Conservation (phyloP, 2,329 filamentous ascomycete genomes). For the Ophiostoma quercus region DNA sequence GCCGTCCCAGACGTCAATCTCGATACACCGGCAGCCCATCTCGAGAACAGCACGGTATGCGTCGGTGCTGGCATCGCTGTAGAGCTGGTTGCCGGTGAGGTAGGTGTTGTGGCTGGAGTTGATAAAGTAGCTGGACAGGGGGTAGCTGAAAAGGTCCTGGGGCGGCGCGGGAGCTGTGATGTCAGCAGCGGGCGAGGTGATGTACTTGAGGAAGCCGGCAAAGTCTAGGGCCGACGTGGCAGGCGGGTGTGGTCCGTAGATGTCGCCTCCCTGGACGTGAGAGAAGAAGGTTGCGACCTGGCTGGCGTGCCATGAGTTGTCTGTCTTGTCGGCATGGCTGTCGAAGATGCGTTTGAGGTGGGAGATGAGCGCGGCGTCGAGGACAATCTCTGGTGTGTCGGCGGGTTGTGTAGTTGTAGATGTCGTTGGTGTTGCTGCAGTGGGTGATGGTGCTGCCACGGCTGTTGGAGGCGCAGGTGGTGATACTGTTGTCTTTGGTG, state of each 20-base stretch:
- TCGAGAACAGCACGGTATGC: slow-evolving; percentile 80
- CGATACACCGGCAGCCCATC: slow-evolving; percentile 82
- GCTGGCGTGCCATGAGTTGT: slow-evolving; percentile 42
- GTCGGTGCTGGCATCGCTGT: slow-evolving; percentile 77
- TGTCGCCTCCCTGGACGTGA: slow-evolving; percentile 44
- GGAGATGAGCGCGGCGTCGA: slow-evolving; percentile 39
- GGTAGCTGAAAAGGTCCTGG: slow-evolving; percentile 59
- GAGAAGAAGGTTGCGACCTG: slow-evolving; percentile 45
- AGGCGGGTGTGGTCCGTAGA: slow-evolving; percentile 28
- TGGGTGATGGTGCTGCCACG: background rate
- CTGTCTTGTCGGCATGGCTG: slow-evolving; percentile 39
- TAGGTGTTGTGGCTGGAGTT: slow-evolving; percentile 96
- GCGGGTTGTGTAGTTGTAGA: no score
- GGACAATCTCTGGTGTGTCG: slow-evolving; percentile 4
- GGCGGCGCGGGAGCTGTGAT: slow-evolving; percentile 38
- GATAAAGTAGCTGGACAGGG: slow-evolving; percentile 86
- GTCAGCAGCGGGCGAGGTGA: slow-evolving; percentile 47
- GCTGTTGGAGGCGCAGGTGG: background rate
- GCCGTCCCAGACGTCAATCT: slow-evolving; percentile 70
- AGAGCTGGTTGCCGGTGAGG: slow-evolving; percentile 80
- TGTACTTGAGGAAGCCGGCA: slow-evolving; percentile 49
- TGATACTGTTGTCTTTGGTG: background rate
- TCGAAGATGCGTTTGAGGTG: slow-evolving; percentile 47
- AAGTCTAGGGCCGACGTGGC: slow-evolving; percentile 40
- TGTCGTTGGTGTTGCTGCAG: background rate